These are phyloP conservation scores for Alliaria petiolata DNA, from an alignment of 345 rosid species.

Conservation along the genomic window DNA sequence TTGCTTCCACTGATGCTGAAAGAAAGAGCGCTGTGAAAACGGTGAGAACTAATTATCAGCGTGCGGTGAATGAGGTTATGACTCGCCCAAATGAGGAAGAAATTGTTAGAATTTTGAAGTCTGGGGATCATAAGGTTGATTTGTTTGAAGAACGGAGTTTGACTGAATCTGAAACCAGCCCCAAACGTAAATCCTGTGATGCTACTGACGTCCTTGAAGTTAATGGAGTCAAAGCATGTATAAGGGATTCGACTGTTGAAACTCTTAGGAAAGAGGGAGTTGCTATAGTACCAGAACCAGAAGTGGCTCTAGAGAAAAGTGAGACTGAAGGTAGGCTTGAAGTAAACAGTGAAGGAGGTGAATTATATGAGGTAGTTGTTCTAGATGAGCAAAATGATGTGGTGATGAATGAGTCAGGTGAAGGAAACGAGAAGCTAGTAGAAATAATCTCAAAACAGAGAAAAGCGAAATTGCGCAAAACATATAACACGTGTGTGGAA, in stretches of 20 bases:
- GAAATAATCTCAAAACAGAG: not conserved
- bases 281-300: conserved; percentile 6
- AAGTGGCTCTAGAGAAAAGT: not conserved
- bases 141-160: conserved; percentile 14
- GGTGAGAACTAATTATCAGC: not conserved
- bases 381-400: not conserved
- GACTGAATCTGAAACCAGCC: not conserved
- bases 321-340: conserved; percentile 5
- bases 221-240: not conserved
- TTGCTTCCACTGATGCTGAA: conserved; percentile 1
- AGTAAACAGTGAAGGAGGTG: conserved; percentile 13
- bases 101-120: not conserved
- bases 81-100: not conserved
- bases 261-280: not conserved
- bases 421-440: not conserved
- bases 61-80: not conserved
- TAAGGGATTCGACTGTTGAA: conserved; percentile 1
- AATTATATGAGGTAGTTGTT: conserved; percentile 7
- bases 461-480: not conserved
- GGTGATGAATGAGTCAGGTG: conserved; percentile 7
- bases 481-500: conserved; percentile 4
- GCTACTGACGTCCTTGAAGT: not conserved
- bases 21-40: not conserved
- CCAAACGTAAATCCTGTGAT: conserved; percentile 6
- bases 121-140: conserved; percentile 3